These are phyloP conservation scores for Ophiostoma tasmaniense DNA, from an alignment of 2,329 filamentous ascomycete species.

Conservation along the genomic window DNA sequence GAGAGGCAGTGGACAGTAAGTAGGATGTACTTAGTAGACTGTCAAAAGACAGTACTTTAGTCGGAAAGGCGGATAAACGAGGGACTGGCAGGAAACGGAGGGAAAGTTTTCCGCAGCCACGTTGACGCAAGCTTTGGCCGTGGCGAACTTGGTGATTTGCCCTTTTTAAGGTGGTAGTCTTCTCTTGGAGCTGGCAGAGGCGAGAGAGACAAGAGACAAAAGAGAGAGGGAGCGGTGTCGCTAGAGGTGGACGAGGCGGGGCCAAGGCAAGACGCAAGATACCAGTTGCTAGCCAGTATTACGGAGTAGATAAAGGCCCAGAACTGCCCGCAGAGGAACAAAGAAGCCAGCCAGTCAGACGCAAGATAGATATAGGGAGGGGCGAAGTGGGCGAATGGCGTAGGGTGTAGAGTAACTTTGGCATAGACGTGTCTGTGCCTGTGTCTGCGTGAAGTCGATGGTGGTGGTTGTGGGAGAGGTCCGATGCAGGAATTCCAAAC, in stretches of 20 bases:
- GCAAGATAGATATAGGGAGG: not conserved
- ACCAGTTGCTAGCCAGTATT: not conserved
- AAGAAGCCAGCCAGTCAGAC: not conserved
- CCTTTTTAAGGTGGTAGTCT: not conserved
- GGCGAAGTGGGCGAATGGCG: not conserved
- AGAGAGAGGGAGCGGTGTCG: slow-evolving; percentile 4
- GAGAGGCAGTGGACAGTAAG: not conserved
- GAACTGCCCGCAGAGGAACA: not conserved
- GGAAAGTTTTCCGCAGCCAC: not conserved
- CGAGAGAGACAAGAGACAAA: not conserved
- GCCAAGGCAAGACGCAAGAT: not conserved
- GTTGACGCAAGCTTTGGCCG: not conserved
- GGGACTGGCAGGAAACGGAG: not conserved
- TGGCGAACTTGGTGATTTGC: not conserved
- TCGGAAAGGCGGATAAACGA: not conserved
- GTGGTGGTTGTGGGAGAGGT: not conserved
- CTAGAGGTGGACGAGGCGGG: not conserved
- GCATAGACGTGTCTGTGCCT: not conserved
- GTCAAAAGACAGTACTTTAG: not conserved
- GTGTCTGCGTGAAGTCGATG: not conserved
- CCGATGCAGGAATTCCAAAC: not conserved
- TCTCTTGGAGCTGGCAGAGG: not conserved
- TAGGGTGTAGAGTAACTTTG: not conserved
- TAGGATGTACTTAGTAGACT: not conserved
- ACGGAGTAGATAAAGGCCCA: not conserved